Evolutionary conservation across 1,139 yeast species (phyloP).

Genomic region (Fermentozyma sake): DNA sequence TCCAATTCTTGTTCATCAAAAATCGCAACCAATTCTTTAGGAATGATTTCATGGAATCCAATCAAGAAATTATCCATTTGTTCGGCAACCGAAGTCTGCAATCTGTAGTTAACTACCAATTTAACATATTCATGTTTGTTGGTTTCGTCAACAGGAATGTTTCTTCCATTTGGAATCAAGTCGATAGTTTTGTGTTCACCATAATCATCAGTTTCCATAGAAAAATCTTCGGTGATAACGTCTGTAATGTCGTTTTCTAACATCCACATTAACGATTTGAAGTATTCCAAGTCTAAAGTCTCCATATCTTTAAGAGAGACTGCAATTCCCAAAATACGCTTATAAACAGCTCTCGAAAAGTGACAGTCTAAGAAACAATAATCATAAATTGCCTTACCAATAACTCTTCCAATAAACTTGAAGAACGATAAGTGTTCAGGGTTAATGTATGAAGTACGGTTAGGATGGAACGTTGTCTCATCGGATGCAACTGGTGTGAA

Average conservation of each 20-base stretch:
- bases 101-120: slow-evolving; percentile 78
- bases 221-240: slow-evolving; percentile 91
- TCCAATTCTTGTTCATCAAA: slow-evolving; percentile 97
- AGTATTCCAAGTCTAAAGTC: slow-evolving; percentile 86
- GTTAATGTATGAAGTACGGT: slow-evolving; percentile 85
- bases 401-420: slow-evolving; percentile 89
- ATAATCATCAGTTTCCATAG: slow-evolving; percentile 90
- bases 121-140: slow-evolving; percentile 89
- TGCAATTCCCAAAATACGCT: slow-evolving; percentile 72
- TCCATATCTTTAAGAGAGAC: slow-evolving; percentile 94
- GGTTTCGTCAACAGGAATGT: slow-evolving; percentile 83
- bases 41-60: slow-evolving; percentile 90
- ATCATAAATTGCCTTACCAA: slow-evolving; percentile 93
- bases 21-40: slow-evolving; percentile 79
- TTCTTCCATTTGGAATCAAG: slow-evolving; percentile 75
- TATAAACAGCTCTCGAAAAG: slow-evolving; percentile 92
- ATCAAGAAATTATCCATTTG: slow-evolving; percentile 82
- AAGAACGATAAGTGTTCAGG: slow-evolving; percentile 92
- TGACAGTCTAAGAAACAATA: slow-evolving; percentile 88
- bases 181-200: slow-evolving; percentile 84
- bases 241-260: slow-evolving; percentile 94
- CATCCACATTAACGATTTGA: slow-evolving; percentile 93
- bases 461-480: slow-evolving; percentile 93
- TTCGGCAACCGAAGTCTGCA: slow-evolving; percentile 78
- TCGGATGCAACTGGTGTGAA: slow-evolving; percentile 92